phyloP scores from a whole-genome alignment of 108 stramenopile species.

The Schizochytrium sp. region DNA sequence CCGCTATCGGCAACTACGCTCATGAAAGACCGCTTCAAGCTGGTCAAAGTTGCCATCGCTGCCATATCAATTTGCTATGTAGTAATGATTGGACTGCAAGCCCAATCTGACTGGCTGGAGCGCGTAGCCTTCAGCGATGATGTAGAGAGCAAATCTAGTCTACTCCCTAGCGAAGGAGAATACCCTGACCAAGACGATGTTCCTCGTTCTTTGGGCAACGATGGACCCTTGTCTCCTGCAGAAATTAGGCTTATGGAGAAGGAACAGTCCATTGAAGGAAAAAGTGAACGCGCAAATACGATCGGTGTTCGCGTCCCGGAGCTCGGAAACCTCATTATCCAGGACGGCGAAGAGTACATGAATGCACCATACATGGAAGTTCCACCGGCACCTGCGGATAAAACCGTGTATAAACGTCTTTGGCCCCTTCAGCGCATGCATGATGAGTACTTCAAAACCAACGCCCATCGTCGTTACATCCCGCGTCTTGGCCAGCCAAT shows the following conservation, averaged over 20 bases:
- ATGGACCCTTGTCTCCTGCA: neutral
- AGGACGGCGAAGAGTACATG: constrained; percentile 38
- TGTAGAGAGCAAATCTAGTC: neutral
- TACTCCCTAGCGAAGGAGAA: constrained; percentile 35
- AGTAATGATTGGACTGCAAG: neutral
- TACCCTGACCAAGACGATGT: constrained; percentile 59
- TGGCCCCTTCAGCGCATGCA: constrained; percentile 39
- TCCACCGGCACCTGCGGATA: neutral
- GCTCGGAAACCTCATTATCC: neutral
- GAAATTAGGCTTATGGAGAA: neutral
- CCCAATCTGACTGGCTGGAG: neutral
- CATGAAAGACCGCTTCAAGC: neutral
- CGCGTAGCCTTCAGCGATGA: neutral
- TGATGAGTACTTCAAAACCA: constrained; percentile 30
- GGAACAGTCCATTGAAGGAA: neutral
- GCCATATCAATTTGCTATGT: neutral
- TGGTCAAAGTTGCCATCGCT: neutral
- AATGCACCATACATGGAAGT: constrained; percentile 37
- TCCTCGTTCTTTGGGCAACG: too few relatives aligned
- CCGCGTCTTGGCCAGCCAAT: constrained; percentile 43
- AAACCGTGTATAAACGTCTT: constrained; percentile 48
- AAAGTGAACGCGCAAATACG: neutral
- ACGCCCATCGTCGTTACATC: constrained; percentile 26
- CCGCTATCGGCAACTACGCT: neutral
- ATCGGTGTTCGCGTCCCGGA: constrained; percentile 20